Evolutionary conservation across 768 basidiomycete species (phyloP).

Genomic region (Auricularia sp.): DNA sequence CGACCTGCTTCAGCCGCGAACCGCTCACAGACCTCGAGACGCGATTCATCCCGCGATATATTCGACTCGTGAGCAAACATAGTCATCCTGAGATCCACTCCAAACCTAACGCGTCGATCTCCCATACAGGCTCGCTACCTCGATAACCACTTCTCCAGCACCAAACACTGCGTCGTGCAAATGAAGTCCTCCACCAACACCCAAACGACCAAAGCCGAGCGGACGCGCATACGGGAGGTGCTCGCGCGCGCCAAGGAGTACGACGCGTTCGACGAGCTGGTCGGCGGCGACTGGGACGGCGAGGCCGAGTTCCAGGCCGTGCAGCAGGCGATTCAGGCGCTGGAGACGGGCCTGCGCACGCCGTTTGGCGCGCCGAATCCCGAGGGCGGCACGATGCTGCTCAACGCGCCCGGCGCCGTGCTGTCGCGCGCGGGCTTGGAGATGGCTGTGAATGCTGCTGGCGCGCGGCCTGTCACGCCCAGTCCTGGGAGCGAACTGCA

Average conservation of each 20-base stretch:
- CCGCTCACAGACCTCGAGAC: slow-evolving; percentile 61
- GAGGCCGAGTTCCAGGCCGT: slow-evolving; percentile 53
- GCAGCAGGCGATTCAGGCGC: slow-evolving; percentile 39
- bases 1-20: slow-evolving; percentile 68
- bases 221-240: slow-evolving; percentile 42
- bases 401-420: not conserved
- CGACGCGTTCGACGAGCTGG: slow-evolving; percentile 40
- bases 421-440: not conserved
- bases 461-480: too few relatives aligned
- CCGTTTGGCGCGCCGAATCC: not conserved
- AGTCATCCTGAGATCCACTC: slow-evolving; percentile 4
- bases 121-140: slow-evolving; percentile 55
- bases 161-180: slow-evolving; percentile 80
- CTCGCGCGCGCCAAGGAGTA: slow-evolving; percentile 56
- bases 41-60: slow-evolving; percentile 60
- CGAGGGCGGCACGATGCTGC: not conserved
- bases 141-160: slow-evolving; percentile 70
- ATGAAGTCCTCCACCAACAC: slow-evolving; percentile 53
- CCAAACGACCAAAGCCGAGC: slow-evolving; percentile 45
- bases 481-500: too few relatives aligned
- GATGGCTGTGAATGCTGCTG: too few relatives aligned
- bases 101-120: not conserved
- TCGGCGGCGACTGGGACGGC: slow-evolving; percentile 40
- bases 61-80: slow-evolving; percentile 48
- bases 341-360: slow-evolving; percentile 9